Conservation (phyloP, 345 rosid species). For the Brassica rapa region DNA sequence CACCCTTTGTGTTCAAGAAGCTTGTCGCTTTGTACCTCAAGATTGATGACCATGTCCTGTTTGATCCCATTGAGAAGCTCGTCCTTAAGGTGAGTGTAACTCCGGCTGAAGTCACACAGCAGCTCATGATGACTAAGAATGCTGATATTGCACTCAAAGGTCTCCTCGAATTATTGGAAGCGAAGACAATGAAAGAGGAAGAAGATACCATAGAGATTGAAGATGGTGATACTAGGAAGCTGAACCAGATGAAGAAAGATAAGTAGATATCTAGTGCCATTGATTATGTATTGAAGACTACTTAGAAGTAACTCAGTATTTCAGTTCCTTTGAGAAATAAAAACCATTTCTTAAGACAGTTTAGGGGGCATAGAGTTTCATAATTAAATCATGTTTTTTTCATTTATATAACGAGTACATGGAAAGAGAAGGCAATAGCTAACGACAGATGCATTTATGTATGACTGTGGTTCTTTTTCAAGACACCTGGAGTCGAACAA, state of each 20-base stretch:
- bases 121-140: neutral
- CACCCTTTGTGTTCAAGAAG: neutral
- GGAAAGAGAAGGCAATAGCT: neutral
- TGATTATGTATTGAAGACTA: neutral
- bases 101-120: neutral
- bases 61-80: neutral
- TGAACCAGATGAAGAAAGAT: neutral
- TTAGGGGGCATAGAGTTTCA: neutral
- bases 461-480: neutral
- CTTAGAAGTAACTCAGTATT: neutral
- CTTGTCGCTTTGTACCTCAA: neutral
- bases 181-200: neutral
- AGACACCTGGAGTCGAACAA: neutral
- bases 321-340: neutral
- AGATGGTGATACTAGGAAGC: neutral
- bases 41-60: neutral
- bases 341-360: neutral
- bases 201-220: neutral
- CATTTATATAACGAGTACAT: neutral
- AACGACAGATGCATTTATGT: constrained; percentile 6
- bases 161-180: neutral
- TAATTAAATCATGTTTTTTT: constrained; percentile 1
- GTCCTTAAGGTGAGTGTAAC: neutral
- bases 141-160: neutral
- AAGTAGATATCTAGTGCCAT: neutral